These are phyloP conservation scores for Colletotrichum sp. DNA, from an alignment of 2,329 filamentous ascomycete species.

Conservation along the genomic window DNA sequence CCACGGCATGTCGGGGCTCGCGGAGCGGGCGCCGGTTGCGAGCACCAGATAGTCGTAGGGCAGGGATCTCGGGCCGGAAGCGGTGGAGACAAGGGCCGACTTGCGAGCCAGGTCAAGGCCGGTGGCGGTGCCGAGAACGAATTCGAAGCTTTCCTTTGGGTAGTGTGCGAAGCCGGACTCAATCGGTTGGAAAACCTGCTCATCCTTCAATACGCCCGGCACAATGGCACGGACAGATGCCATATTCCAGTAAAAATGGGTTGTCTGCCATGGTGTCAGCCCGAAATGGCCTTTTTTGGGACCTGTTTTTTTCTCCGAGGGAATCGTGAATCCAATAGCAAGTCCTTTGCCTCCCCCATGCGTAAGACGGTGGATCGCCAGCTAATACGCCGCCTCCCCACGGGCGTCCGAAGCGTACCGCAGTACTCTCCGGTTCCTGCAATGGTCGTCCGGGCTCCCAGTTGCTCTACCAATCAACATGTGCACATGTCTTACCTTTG, in stretches of 20 bases:
- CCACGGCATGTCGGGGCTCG: conserved; percentile 51
- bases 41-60: conserved; percentile 61
- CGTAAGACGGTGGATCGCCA: not conserved
- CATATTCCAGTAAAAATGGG: conserved; percentile 64
- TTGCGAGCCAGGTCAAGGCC: conserved; percentile 42
- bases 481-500: conserved; percentile 46
- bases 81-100: conserved; percentile 44
- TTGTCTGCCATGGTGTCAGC: conserved; percentile 43
- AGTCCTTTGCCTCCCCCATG: not conserved
- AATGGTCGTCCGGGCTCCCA: not conserved
- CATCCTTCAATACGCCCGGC: conserved; percentile 52
- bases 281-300: not conserved
- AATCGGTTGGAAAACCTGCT: conserved; percentile 56
- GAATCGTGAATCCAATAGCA: not conserved
- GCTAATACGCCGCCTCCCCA: not conserved
- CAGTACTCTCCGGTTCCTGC: not conserved
- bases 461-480: not conserved
- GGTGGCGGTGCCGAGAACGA: conserved; percentile 55
- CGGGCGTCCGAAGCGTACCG: conserved; percentile 4
- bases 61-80: conserved; percentile 33
- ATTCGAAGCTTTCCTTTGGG: conserved; percentile 51
- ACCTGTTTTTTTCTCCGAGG: not conserved
- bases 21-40: conserved; percentile 56
- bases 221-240: conserved; percentile 61
- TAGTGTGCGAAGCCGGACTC: conserved; percentile 55